Evolutionary conservation across 345 rosid species (phyloP), one percentile per base, ranked within the genome.

Genomic region (Boechera divaricarpa): DNA sequence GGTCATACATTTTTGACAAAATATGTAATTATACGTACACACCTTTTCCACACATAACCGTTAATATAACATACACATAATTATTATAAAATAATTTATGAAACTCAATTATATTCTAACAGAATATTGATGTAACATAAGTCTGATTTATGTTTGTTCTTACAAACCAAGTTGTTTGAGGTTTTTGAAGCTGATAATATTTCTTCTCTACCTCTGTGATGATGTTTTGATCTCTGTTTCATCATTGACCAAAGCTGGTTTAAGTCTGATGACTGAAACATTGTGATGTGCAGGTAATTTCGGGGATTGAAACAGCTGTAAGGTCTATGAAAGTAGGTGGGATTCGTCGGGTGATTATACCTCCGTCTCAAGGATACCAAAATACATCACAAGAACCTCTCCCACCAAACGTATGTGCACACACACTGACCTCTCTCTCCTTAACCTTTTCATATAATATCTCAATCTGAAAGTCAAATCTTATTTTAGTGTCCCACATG

Each of bases 311-410:
- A 74, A 69, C 86, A 2, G 90, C 94, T 0, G 97, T 90, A 41
- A 90, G 79, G 76, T 82, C 93, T 29, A 93, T 89, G 98, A 86
- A 75, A 80, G 88, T 87, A 1, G 96, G 94, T 4, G 93, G 93
- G 12, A 80, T 84, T 41, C 86, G 91, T 64, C 87, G 97, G 58
- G 84, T 88, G 33, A 57, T 90, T 51, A 87, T 93, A 70, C 98
- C 93, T 39, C 93, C 95, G 1, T 89, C 90, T 2, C 93, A 90
- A 73, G 91, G 94, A 39, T 90, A 93, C 70, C 94, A 90, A 68
- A 86, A 81, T 85, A 90, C 89, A 26, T 81, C 91, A 21, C 94
- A 90, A 78, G 87, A 92, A 73, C 94, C 98, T 53, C 36, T 90
- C 45, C 97, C 94, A 4, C 97, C 93, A 67, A 82, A 93, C 68